Evolutionary conservation across 257 asterid genomes (phyloP), one percentile per base, ranked within the genome.

Genomic region (Thymus mandschuricus): DNA sequence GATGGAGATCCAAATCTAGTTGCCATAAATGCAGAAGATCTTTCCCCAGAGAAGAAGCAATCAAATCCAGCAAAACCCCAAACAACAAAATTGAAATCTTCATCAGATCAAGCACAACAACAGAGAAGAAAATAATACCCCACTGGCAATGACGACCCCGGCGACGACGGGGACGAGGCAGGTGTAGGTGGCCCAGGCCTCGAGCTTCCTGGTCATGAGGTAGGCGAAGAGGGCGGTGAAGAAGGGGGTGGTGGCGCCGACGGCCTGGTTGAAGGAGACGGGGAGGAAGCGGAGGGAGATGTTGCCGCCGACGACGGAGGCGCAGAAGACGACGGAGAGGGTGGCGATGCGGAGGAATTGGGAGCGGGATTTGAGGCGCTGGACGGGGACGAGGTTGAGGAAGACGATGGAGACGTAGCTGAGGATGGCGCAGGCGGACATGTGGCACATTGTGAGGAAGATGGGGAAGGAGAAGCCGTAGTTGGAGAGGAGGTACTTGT

Each of bases 401-500:
- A 89, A 86, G 50, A 83, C 69, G 61, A 94, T 84, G 43, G 99
- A 91, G 74, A 91, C 13, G 84, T 91, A 86, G 84, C 99, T 94
- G 82, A 91, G 89, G 59, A 86, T 64, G 41, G 99, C 92, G 76
- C 98, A 94, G 72, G 99, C 97, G 1, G 96, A 75, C 99, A 94
- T 94, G 87, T 94, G 99, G 81, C 97, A 91, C 97, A 94, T 94
- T 68, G 99, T 94, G 72, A 94, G 96, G 83, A 94, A 94, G 28
- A 91, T 80, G 2, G 99, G 99, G 77, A 77, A 91, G 3, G 86
- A 78, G 56, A 89, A 86, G 35, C 97, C 97, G 80, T 89, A 91
- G 74, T 81, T 89, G 5, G 97, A 91, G 72, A 94, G 96, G 64
- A 94, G 86, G 43, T 67, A 86, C 74, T 94, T 94, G 95, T 94